These are phyloP conservation scores for Oryza nivara DNA, from an alignment of 176 grass and related monocot species.

Conservation along the genomic window DNA sequence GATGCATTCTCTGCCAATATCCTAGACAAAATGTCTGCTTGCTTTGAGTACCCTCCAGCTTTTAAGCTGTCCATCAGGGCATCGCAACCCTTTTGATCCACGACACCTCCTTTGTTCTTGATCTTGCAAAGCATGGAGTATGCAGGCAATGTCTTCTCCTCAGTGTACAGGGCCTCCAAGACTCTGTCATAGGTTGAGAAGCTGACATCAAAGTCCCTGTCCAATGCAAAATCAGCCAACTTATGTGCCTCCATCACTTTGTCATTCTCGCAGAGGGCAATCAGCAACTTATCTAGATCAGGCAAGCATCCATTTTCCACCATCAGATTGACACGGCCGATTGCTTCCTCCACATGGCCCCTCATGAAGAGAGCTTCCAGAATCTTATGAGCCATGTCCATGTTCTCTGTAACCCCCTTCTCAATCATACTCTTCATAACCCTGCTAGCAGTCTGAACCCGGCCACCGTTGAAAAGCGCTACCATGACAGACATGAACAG, in stretches of 20 bases:
- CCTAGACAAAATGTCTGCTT: slow-evolving; percentile 90
- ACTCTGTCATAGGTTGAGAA: slow-evolving; percentile 82
- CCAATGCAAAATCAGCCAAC: slow-evolving; percentile 76
- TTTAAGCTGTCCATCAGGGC: slow-evolving; percentile 72
- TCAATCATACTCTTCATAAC: slow-evolving; percentile 97
- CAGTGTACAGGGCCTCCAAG: slow-evolving; percentile 72
- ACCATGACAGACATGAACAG: slow-evolving; percentile 85
- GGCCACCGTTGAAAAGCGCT: slow-evolving; percentile 59
- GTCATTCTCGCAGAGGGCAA: slow-evolving; percentile 64
- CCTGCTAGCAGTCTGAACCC: slow-evolving; percentile 83
- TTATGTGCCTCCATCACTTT: slow-evolving; percentile 84
- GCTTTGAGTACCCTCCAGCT: slow-evolving; percentile 86
- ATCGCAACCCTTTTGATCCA: slow-evolving; percentile 76
- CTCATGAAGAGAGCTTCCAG: slow-evolving; percentile 80
- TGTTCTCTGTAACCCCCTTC: slow-evolving; percentile 89
- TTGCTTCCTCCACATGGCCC: slow-evolving; percentile 89
- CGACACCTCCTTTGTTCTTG: slow-evolving; percentile 80
- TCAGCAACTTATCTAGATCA: slow-evolving; percentile 71
- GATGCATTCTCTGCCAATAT: slow-evolving; percentile 63
- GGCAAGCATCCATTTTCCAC: slow-evolving; percentile 68
- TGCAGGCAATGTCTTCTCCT: slow-evolving; percentile 74
- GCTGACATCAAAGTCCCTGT: slow-evolving; percentile 72
- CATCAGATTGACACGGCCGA: slow-evolving; percentile 82
- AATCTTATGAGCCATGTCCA: slow-evolving; percentile 70
- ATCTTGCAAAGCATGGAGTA: slow-evolving; percentile 97